These are phyloP conservation scores for Rhizoclosmatium sp. DNA, from an alignment of 192 early-diverging fungal genomes.

Conservation along the genomic window DNA sequence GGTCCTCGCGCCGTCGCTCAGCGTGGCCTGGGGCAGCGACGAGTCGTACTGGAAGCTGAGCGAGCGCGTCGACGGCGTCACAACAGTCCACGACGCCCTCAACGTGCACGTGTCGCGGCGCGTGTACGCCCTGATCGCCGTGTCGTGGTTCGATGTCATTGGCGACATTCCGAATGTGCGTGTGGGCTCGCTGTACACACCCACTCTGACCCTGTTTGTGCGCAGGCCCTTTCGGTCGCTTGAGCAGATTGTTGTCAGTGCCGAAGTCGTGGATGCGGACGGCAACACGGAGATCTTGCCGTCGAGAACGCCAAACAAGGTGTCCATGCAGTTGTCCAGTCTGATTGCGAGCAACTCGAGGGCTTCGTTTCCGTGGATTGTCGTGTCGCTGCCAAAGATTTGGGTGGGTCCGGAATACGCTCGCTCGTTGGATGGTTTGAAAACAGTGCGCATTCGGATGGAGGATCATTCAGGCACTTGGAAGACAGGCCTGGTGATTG, in stretches of 20 bases:
- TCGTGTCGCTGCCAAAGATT: constrained; percentile 6
- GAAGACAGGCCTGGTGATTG: background rate
- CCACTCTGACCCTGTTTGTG: background rate
- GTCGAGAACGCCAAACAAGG: background rate
- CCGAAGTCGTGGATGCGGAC: background rate
- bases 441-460: background rate
- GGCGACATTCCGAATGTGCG: background rate
- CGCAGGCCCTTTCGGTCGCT: background rate
- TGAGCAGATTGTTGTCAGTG: background rate
- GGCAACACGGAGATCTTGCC: background rate
- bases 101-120: background rate
- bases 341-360: background rate
- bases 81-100: background rate
- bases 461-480: background rate
- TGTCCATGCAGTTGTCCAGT: background rate
- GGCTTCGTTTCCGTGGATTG: background rate
- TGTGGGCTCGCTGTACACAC: background rate
- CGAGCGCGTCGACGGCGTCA: background rate
- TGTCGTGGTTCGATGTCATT: background rate
- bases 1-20: background rate
- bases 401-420: background rate
- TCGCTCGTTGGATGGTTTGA: background rate
- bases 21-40: background rate
- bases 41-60: background rate
- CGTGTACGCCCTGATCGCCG: background rate